Evolutionary conservation across 2,329 filamentous ascomycete genomes (phyloP).

Genomic region (Falciphora oryzae): DNA sequence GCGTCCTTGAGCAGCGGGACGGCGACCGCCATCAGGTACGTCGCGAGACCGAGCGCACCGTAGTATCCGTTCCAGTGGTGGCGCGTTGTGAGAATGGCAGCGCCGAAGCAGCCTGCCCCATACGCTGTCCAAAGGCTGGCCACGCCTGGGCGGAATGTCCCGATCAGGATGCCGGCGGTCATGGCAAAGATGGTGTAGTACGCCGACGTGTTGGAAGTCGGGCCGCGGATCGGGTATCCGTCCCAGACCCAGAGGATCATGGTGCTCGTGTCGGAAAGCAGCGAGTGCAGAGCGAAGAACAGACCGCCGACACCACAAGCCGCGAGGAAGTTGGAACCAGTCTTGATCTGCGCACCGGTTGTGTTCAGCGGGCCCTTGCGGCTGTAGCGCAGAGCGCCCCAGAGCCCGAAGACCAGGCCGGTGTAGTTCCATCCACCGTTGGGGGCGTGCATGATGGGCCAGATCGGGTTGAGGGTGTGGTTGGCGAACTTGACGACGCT

Average conservation of each 20-base stretch:
- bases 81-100: slow-evolving; percentile 68
- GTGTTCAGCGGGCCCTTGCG: slow-evolving; percentile 46
- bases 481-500: slow-evolving; percentile 88
- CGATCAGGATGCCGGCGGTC: slow-evolving; percentile 71
- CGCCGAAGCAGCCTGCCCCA: slow-evolving; percentile 71
- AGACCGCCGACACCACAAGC: slow-evolving; percentile 76
- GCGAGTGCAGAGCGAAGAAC: slow-evolving; percentile 83
- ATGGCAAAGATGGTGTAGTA: slow-evolving; percentile 82
- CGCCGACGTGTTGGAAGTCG: slow-evolving; percentile 83
- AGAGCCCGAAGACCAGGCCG: slow-evolving; percentile 67
- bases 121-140: slow-evolving; percentile 75
- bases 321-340: slow-evolving; percentile 64
- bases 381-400: slow-evolving; percentile 72
- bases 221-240: slow-evolving; percentile 84
- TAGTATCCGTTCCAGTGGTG: slow-evolving; percentile 87
- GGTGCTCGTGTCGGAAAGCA: slow-evolving; percentile 94
- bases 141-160: slow-evolving; percentile 66
- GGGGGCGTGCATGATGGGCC: slow-evolving; percentile 83
- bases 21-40: slow-evolving; percentile 76
- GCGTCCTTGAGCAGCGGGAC: slow-evolving; percentile 71
- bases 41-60: slow-evolving; percentile 67
- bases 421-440: slow-evolving; percentile 93
- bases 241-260: slow-evolving; percentile 99
- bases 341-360: slow-evolving; percentile 30
- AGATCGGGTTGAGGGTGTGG: slow-evolving; percentile 92